Evolutionary conservation across 1,139 yeast genomes (phyloP).

Genomic region (Suzukiozyma palmioleophila): DNA sequence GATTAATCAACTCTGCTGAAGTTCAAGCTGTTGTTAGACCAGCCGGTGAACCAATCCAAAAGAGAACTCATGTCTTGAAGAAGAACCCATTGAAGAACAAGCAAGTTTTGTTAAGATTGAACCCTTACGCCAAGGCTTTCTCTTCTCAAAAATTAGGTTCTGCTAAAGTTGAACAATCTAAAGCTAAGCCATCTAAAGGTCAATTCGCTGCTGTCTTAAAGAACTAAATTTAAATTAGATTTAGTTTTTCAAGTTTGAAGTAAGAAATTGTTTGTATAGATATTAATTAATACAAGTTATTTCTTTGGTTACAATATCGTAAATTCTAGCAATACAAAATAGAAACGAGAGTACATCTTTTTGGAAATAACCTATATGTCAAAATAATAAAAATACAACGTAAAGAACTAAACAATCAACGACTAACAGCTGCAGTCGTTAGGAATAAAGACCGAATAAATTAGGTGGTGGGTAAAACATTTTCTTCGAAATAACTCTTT

Average conservation of each 20-base stretch:
- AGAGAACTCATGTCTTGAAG: conserved; percentile 95
- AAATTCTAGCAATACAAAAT: background rate
- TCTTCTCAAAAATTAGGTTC: conserved; percentile 89
- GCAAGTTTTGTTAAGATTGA: conserved; percentile 95
- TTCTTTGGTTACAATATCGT: conserved; percentile 1
- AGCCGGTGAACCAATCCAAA: conserved; percentile 91
- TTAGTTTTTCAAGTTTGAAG: background rate
- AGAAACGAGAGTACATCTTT: background rate
- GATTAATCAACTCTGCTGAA: conserved; percentile 98
- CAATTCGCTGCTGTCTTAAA: conserved; percentile 65
- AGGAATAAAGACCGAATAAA: background rate
- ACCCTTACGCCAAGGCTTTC: conserved; percentile 99
- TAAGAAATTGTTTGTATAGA: conserved; percentile 2
- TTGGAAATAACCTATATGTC: background rate
- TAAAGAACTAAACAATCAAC: background rate
- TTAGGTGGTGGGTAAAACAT: conserved; percentile 42
- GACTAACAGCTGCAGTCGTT: background rate
- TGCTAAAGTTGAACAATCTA: conserved; percentile 65
- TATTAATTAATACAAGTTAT: conserved; percentile 1
- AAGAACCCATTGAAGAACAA: conserved; percentile 99
- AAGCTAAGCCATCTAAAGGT: conserved; percentile 68
- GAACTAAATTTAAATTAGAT: conserved; percentile 27
- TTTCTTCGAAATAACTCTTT: conserved; percentile 40
- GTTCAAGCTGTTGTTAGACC: conserved; percentile 96
- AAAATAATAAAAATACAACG: background rate